phyloP scores from a whole-genome alignment of 83 land plant genomes.

The Picea abies region DNA sequence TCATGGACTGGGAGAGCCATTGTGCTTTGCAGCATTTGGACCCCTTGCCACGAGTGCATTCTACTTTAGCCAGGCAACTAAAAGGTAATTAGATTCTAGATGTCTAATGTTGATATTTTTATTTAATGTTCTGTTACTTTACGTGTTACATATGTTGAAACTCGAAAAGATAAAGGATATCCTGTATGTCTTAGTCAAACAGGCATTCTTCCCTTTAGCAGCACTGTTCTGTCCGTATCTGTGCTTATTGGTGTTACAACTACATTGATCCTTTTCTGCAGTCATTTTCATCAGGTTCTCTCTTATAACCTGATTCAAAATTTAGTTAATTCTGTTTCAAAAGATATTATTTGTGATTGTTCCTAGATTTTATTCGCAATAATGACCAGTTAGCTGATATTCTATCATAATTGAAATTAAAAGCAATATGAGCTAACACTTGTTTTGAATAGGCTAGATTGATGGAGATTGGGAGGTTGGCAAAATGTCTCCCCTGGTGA shows the following conservation, averaged over 20 bases:
- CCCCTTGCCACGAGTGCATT: constrained; percentile 97
- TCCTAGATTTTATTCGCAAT: neutral
- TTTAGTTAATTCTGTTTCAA: neutral
- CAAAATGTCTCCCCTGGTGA: constrained; percentile 93
- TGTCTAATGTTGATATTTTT: neutral
- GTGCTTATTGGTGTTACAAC: constrained; percentile 88
- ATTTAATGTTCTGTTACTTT: too few species aligned
- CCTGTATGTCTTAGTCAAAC: constrained; percentile 32
- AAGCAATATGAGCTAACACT: constrained; percentile 1
- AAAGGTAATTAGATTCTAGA: constrained; percentile 40
- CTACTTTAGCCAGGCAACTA: constrained; percentile 65
- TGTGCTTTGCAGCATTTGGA: constrained; percentile 94
- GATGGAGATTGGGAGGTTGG: constrained; percentile 86
- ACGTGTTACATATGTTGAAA: too few species aligned
- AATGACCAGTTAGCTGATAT: neutral
- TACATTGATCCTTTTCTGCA: constrained; percentile 90
- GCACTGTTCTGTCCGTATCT: constrained; percentile 61
- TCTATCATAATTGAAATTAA: neutral
- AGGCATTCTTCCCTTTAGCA: constrained; percentile 35
- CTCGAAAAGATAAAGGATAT: constrained; percentile 2
- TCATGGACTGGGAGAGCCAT: constrained; percentile 93
- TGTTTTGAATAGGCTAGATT: constrained; percentile 53
- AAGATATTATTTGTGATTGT: neutral
- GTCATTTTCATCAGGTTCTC: constrained; percentile 98
- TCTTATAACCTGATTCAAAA: neutral